Base-by-base conservation (phyloP, 176 grass and related monocot genomes). In the Oryza officinalis region DNA sequence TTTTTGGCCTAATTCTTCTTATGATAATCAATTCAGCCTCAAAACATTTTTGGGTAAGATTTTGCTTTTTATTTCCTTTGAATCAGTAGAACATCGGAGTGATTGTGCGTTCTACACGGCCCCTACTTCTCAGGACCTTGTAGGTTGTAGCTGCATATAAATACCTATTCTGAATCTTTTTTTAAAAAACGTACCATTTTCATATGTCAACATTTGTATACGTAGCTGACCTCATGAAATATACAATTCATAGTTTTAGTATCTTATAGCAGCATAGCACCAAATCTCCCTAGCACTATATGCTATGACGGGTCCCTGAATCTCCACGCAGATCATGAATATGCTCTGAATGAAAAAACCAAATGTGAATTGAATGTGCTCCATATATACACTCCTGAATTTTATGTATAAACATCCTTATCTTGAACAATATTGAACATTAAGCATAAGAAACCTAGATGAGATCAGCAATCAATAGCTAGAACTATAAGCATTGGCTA, bases 371-470 rank as follows among this genome's bases (percentile, higher is more conserved):
- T 57, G 18, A n/a, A 57, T 57, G 18, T 2, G 49, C 22, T 25
- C 1, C 60, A 22, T 86, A 75, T 61, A 63, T 64, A 82, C 30
- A 77, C 12, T 71, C 41, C 12, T 14, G 49, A 76, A 37, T 61
- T 77, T 57, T 3, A 30, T 61, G n/a, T 12, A 80, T 70, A 23
- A 80, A 80, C 70, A 76, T 22, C 17, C 63, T 22, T 5, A 26
- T 18, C 22, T 60, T 78, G 20, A 54, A 25, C 46, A 32, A 13
- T 11, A 14, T 50, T 50, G 86, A 82, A 15, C 6, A 79, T 74
- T 14, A 66, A 45, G 0, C 52, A 57, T 57, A 57, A 22, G 5
- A 57, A 57, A 22, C 50, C 52, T 57, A 57, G 5, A 54, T 8
- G 5, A 0, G 1, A 54, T 47, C 3, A 15, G 2, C 37, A 8